Conservation (phyloP, 2,329 filamentous ascomycete species). For the Scytalidium sp. region DNA sequence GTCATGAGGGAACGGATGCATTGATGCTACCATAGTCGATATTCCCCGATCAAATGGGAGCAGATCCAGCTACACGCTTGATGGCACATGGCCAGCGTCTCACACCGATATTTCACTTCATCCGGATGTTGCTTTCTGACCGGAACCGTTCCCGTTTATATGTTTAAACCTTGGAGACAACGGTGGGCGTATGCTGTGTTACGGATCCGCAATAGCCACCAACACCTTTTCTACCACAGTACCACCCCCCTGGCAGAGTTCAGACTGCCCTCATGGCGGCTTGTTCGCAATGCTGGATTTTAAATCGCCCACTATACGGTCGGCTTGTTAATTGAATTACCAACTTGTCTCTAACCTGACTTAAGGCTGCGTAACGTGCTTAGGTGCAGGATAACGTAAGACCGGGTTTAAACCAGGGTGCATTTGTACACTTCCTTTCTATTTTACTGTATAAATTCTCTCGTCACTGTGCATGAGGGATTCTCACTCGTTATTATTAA, state of each 20-base stretch:
- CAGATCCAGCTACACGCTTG: too few species aligned
- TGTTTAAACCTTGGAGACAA: not conserved
- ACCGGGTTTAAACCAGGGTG: not conserved
- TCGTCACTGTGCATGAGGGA: not conserved
- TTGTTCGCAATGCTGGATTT: not conserved
- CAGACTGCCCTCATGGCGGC: not conserved
- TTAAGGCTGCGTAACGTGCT: not conserved
- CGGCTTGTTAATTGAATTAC: not conserved
- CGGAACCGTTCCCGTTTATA: not conserved
- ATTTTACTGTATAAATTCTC: not conserved
- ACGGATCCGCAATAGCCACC: too few species aligned
- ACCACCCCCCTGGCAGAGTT: not conserved
- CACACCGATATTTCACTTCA: too few species aligned
- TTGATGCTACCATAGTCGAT: too few species aligned
- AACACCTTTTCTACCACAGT: not conserved
- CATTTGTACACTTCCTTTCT: not conserved
- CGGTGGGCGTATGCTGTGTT: not conserved
- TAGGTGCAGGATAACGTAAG: not conserved
- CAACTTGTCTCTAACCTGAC: not conserved
- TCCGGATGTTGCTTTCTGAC: not conserved
- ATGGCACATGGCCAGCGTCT: too few species aligned
- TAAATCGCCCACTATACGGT: not conserved
- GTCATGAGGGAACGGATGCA: too few species aligned
- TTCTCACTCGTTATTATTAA: not conserved
- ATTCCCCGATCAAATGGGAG: too few species aligned